Percentiles rank a stretch among this genome's conserved stretches.
Evolutionary conservation across 202 grass and related monocot genomes (phyloP).

Genomic region (Setaria italica): DNA sequence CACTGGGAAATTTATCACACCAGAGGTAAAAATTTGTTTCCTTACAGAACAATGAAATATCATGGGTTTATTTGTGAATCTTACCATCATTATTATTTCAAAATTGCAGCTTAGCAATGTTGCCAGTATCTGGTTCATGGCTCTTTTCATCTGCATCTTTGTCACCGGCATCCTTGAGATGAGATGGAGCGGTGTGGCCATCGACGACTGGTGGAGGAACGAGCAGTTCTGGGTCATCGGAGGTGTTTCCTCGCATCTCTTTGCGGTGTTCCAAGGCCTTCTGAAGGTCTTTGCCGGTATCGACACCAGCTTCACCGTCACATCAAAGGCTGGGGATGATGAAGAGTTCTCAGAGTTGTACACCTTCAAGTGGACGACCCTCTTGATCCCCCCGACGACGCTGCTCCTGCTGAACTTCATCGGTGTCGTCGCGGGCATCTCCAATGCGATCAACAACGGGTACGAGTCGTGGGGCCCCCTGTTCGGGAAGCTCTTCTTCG

Average conservation of each 20-base stretch:
- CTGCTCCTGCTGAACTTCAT: slow-evolving; percentile 90
- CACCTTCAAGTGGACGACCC: slow-evolving; percentile 90
- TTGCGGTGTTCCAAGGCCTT: slow-evolving; percentile 87
- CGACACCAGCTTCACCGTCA: slow-evolving; percentile 87
- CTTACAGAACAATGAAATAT: neutral
- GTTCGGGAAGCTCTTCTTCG: slow-evolving; percentile 90
- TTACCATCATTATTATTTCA: slow-evolving; percentile 12
- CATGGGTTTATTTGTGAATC: neutral
- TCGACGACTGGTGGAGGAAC: slow-evolving; percentile 91
- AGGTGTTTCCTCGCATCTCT: slow-evolving; percentile 80
- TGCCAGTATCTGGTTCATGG: slow-evolving; percentile 92
- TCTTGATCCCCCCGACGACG: slow-evolving; percentile 78
- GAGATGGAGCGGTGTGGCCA: slow-evolving; percentile 87
- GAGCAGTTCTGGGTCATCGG: slow-evolving; percentile 97
- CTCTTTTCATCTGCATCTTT: slow-evolving; percentile 88
- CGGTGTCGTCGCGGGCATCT: slow-evolving; percentile 80
- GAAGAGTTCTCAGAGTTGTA: slow-evolving; percentile 87
- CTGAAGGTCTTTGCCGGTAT: slow-evolving; percentile 86
- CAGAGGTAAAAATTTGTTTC: slow-evolving; percentile 54
- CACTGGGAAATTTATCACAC: slow-evolving; percentile 80
- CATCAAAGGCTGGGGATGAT: slow-evolving; percentile 78
- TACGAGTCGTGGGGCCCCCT: slow-evolving; percentile 91
- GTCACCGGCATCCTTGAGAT: slow-evolving; percentile 87
- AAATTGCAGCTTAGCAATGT: slow-evolving; percentile 75
- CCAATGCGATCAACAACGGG: slow-evolving; percentile 88